Percentiles rank a stretch among this genome's conserved stretches.
phyloP scores from a whole-genome alignment of 208 protist genomes.

The Trypanosomatidae sp. region DNA sequence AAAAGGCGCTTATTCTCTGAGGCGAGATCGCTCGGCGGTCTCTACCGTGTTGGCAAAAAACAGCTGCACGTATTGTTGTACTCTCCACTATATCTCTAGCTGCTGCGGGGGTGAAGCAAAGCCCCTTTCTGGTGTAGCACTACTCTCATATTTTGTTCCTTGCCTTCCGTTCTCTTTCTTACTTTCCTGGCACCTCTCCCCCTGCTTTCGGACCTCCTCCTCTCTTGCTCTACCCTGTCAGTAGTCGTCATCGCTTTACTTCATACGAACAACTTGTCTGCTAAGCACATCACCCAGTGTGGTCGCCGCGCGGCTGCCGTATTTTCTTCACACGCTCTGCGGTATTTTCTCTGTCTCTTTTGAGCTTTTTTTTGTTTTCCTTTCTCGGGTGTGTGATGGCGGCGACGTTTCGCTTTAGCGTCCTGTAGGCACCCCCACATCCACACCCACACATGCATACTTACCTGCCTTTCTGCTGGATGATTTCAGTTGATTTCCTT shows the following conservation, averaged over 20 bases:
- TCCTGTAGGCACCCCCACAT: too few species aligned
- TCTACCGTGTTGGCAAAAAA: not conserved
- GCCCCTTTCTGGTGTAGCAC: not conserved
- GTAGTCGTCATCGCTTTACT: not conserved
- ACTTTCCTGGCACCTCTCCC: not conserved
- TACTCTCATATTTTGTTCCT: not conserved
- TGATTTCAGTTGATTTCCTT: not conserved
- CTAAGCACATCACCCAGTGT: not conserved
- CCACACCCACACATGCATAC: not conserved
- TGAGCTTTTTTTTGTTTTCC: not conserved
- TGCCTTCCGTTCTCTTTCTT: not conserved
- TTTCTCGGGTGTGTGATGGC: not conserved
- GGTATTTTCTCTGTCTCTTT: not conserved
- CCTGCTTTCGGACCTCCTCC: not conserved
- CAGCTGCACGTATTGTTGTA: not conserved
- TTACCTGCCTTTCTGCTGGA: not conserved
- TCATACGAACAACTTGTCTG: not conserved
- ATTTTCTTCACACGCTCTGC: not conserved
- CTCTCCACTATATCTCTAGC: not conserved
- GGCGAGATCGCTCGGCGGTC: not conserved
- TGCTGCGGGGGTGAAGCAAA: not conserved
- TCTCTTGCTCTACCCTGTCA: not conserved
- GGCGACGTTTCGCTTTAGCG: not conserved
- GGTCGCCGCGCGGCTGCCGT: not conserved
- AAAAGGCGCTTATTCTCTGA: not conserved